A percentile compares a stretch with the other conserved stretches of the same genome.
phyloP scores from a whole-genome alignment of 352 stramenopile genomes.

The Phytophthora melonis region DNA sequence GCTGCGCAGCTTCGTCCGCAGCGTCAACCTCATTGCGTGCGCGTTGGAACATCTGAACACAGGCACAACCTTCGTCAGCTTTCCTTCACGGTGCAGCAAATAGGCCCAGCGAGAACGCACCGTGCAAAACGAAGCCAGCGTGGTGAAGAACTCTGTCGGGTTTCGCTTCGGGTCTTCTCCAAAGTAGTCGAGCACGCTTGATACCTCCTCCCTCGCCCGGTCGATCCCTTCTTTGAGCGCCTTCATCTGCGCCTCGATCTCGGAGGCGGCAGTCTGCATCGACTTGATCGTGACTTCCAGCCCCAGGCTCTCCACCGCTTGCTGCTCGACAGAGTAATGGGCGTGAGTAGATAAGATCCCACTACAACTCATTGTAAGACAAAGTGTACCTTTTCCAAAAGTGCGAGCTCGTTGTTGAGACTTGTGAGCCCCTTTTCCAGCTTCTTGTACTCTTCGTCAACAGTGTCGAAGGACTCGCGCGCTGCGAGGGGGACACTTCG shows the following conservation, averaged over 20 bases:
- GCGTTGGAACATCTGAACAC: constrained; percentile 61
- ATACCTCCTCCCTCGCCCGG: constrained; percentile 60
- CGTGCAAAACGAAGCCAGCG: constrained; percentile 82
- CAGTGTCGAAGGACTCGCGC: constrained; percentile 78
- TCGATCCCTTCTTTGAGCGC: constrained; percentile 48
- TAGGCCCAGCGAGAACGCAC: constrained; percentile 20
- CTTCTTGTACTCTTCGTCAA: constrained; percentile 72
- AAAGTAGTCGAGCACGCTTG: constrained; percentile 88
- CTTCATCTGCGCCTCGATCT: constrained; percentile 62
- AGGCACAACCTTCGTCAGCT: not conserved
- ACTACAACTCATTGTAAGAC: not conserved
- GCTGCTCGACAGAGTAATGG: constrained; percentile 23
- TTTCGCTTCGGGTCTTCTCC: constrained; percentile 83
- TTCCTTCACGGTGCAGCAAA: not conserved
- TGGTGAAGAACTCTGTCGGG: constrained; percentile 81
- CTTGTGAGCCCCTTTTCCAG: constrained; percentile 59
- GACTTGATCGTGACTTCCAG: constrained; percentile 42
- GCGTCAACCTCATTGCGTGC: constrained; percentile 77
- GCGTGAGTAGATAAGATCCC: constrained; percentile 3
- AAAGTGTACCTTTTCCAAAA: constrained; percentile 47
- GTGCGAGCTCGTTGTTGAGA: constrained; percentile 55
- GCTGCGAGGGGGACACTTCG: constrained; percentile 84
- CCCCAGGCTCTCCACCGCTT: constrained; percentile 35
- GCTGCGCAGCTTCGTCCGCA: constrained; percentile 61
- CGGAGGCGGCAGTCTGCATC: constrained; percentile 42